phyloP scores from a whole-genome alignment of 805 yeast species.

The Yamadazyma laniorum region DNA sequence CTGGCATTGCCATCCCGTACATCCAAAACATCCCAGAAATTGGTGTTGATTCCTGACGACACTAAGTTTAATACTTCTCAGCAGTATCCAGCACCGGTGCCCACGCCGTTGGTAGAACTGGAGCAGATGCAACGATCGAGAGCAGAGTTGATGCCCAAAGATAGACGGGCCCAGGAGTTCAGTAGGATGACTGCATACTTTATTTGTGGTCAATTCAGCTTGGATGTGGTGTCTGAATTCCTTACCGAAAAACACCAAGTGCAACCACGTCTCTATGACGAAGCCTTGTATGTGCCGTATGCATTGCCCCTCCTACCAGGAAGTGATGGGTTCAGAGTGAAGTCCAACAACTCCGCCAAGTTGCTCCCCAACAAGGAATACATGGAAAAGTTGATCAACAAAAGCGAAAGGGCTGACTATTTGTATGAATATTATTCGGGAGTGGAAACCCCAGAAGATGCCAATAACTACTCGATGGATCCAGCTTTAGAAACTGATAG shows the following conservation, averaged over 20 bases:
- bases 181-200: conserved; percentile 91
- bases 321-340: conserved; percentile 69
- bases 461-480: conserved; percentile 46
- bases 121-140: conserved; percentile 39
- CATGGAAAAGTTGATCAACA: conserved; percentile 77
- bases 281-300: conserved; percentile 89
- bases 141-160: conserved; percentile 60
- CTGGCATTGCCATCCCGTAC: conserved; percentile 69
- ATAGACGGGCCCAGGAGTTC: conserved; percentile 57
- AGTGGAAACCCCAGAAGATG: conserved; percentile 61
- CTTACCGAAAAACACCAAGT: conserved; percentile 73
- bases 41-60: conserved; percentile 80
- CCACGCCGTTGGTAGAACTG: conserved; percentile 9
- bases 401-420: conserved; percentile 84
- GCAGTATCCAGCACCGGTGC: conserved; percentile 14
- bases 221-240: conserved; percentile 62
- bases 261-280: conserved; percentile 84
- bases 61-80: conserved; percentile 21
- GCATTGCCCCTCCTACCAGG: conserved; percentile 86
- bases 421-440: conserved; percentile 90
- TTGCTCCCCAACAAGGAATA: conserved; percentile 41
- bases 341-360: conserved; percentile 58
- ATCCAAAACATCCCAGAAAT: conserved; percentile 79
- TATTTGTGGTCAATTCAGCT: conserved; percentile 77
- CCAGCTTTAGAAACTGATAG: conserved; percentile 41